Conservation (phyloP, 345 rosid genomes). For the Aquilaria malaccensis region DNA sequence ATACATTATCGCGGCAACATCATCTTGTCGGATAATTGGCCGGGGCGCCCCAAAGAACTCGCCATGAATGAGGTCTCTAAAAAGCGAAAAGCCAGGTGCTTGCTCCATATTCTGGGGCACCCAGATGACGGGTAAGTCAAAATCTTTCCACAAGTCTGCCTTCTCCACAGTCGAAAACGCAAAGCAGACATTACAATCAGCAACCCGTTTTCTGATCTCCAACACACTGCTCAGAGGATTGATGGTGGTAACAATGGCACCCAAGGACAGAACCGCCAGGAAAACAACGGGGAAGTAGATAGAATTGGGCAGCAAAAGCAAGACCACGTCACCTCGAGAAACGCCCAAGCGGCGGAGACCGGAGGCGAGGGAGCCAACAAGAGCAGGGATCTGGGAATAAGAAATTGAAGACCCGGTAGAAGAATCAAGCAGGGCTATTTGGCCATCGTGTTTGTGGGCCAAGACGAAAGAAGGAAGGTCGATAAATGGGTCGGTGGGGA, state of each 20-base stretch:
- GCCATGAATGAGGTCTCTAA: constrained; percentile 31
- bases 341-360: constrained; percentile 48
- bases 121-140: constrained; percentile 24
- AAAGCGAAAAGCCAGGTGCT: constrained; percentile 18
- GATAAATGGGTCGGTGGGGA: constrained; percentile 47
- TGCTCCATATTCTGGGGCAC: constrained; percentile 42
- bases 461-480: constrained; percentile 61
- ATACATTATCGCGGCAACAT: constrained; percentile 70
- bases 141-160: constrained; percentile 20
- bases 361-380: constrained; percentile 49
- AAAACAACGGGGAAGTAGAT: constrained; percentile 53
- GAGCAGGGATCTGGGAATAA: constrained; percentile 33
- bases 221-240: constrained; percentile 43
- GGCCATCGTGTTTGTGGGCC: constrained; percentile 38
- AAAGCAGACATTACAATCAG: constrained; percentile 34
- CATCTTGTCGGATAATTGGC: constrained; percentile 55
- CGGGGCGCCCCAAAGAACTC: constrained; percentile 14
- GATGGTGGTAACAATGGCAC: constrained; percentile 62
- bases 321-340: constrained; percentile 56
- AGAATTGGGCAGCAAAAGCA: constrained; percentile 66
- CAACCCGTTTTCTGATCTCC: constrained; percentile 42
- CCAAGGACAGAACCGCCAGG: constrained; percentile 48
- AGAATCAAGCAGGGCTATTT: constrained; percentile 49
- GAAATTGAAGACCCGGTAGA: constrained; percentile 56
- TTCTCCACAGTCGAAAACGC: constrained; percentile 41